phyloP scores from a whole-genome alignment of 1,139 yeast genomes.

The Hemisphaericaspora subhashii region DNA sequence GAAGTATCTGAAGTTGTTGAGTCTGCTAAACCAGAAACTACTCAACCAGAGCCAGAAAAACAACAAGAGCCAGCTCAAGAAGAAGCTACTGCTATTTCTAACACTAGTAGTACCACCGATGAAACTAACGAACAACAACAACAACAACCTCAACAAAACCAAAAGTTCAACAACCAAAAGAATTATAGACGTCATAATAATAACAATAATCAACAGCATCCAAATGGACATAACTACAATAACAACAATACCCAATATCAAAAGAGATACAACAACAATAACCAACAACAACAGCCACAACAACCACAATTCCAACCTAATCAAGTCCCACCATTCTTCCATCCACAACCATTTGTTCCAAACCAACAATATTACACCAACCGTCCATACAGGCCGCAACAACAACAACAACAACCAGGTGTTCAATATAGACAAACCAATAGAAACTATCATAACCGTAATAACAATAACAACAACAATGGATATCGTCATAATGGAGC shows the following conservation, averaged over 20 bases:
- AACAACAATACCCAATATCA: slow-evolving; percentile 17
- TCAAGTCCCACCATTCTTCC: slow-evolving; percentile 19
- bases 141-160: slow-evolving; percentile 6
- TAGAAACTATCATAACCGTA: slow-evolving; percentile 14
- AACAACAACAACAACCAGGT: slow-evolving; percentile 2
- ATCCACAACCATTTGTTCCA: slow-evolving; percentile 28
- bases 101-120: slow-evolving; percentile 2
- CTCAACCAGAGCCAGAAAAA: not conserved
- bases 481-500: slow-evolving; percentile 11
- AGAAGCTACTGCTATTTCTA: not conserved
- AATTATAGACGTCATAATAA: slow-evolving; percentile 15
- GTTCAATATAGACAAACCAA: slow-evolving; percentile 12
- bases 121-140: slow-evolving; percentile 3
- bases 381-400: slow-evolving; percentile 26
- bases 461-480: slow-evolving; percentile 7
- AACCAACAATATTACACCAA: slow-evolving; percentile 23
- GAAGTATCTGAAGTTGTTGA: slow-evolving; percentile 7
- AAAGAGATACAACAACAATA: slow-evolving; percentile 15
- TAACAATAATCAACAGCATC: slow-evolving; percentile 6
- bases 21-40: slow-evolving; percentile 1
- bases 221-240: slow-evolving; percentile 11
- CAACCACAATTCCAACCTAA: slow-evolving; percentile 17
- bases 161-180: slow-evolving; percentile 17
- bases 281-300: slow-evolving; percentile 15
- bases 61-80: not conserved